These are phyloP conservation scores for Myochromella boudieri DNA, from an alignment of 768 basidiomycete genomes.

Conservation along the genomic window DNA sequence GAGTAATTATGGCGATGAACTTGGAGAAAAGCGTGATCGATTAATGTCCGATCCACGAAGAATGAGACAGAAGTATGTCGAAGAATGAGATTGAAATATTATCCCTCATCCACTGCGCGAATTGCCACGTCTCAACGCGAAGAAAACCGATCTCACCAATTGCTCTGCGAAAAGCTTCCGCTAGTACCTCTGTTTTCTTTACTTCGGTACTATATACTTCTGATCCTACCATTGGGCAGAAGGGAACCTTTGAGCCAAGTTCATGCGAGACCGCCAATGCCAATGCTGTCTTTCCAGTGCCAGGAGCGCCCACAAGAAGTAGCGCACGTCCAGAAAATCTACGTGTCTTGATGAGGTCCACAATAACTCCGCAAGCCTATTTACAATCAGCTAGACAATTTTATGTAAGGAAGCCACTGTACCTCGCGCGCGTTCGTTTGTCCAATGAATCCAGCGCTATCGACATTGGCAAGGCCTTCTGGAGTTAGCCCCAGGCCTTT, in stretches of 20 bases:
- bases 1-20: too few species aligned
- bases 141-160: slow-evolving; percentile 66
- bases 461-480: slow-evolving; percentile 74
- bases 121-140: too few species aligned
- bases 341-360: slow-evolving; percentile 86
- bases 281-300: slow-evolving; percentile 97
- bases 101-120: too few species aligned
- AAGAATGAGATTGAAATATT: too few species aligned
- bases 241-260: slow-evolving; percentile 91
- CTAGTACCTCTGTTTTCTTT: slow-evolving; percentile 98
- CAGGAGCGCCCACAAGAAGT: slow-evolving; percentile 91
- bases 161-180: slow-evolving; percentile 91
- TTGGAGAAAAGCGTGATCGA: too few species aligned
- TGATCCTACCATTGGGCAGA: slow-evolving; percentile 97
- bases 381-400: not conserved
- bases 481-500: slow-evolving; percentile 89
- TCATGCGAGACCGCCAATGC: slow-evolving; percentile 96
- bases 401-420: slow-evolving; percentile 12
- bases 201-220: slow-evolving; percentile 98
- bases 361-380: slow-evolving; percentile 89
- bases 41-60: too few species aligned
- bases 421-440: slow-evolving; percentile 92
- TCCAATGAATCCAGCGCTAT: slow-evolving; percentile 87
- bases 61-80: too few species aligned
- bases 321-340: slow-evolving; percentile 94